Evolutionary conservation across 805 yeast species (phyloP).

Genomic region (Candida bentonensis): DNA sequence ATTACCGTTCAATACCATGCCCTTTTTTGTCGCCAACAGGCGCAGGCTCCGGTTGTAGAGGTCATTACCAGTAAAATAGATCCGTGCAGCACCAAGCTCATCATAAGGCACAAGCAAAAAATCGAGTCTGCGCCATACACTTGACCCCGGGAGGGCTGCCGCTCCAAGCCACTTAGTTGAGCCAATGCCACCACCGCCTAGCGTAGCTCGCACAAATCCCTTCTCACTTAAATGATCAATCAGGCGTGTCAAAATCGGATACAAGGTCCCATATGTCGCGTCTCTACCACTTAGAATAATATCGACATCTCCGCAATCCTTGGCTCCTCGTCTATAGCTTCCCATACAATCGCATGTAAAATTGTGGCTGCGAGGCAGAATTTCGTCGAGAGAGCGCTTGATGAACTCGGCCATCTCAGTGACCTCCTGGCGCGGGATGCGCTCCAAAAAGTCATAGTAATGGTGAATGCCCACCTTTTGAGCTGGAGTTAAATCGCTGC

Average conservation of each 20-base stretch:
- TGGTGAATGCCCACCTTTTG: slow-evolving; percentile 31
- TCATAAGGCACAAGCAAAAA: slow-evolving; percentile 33
- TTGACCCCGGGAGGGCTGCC: slow-evolving; percentile 15
- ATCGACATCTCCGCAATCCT: slow-evolving; percentile 39
- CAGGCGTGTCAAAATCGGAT: slow-evolving; percentile 13
- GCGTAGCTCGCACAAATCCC: slow-evolving; percentile 25
- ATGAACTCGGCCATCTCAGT: slow-evolving; percentile 26
- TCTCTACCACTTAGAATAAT: slow-evolving; percentile 28
- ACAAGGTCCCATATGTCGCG: slow-evolving; percentile 16
- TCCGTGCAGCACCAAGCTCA: slow-evolving; percentile 32
- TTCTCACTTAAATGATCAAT: slow-evolving; percentile 12
- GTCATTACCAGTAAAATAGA: slow-evolving; percentile 44
- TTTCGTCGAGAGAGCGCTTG: slow-evolving; percentile 10
- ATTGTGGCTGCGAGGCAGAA: slow-evolving; percentile 26
- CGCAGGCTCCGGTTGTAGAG: slow-evolving; percentile 36
- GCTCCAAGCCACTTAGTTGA: slow-evolving; percentile 22
- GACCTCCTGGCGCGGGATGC: slow-evolving; percentile 34
- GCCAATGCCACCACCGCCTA: slow-evolving; percentile 13
- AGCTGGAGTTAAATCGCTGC: slow-evolving; percentile 18
- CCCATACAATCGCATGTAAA: slow-evolving; percentile 28
- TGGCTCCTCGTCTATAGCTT: slow-evolving; percentile 36
- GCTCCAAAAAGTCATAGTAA: slow-evolving; percentile 31
- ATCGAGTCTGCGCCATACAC: slow-evolving; percentile 39
- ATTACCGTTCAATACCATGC: slow-evolving; percentile 26
- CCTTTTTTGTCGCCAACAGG: slow-evolving; percentile 27